Percentiles rank a stretch among this genome's conserved stretches.
phyloP scores from a whole-genome alignment of 768 basidiomycete genomes.

The Pleurotus giganteus region DNA sequence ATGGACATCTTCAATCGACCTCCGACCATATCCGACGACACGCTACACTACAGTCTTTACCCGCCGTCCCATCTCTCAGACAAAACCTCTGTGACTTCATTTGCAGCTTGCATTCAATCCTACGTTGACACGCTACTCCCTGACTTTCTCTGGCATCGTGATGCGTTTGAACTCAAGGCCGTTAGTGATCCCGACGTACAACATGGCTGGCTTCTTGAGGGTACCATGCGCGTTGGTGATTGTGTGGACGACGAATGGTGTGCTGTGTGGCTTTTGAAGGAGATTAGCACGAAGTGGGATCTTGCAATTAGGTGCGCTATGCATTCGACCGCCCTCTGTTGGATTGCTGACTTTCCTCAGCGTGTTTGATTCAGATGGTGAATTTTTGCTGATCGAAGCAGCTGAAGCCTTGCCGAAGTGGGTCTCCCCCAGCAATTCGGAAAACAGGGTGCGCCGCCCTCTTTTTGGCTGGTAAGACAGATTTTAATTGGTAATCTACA shows the following conservation, averaged over 20 bases:
- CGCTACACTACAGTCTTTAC: constrained; percentile 74
- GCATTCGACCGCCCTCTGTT: constrained; percentile 4
- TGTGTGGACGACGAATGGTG: constrained; percentile 99
- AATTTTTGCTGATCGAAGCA: constrained; percentile 95
- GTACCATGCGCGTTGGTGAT: constrained; percentile 90
- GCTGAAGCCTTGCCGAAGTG: constrained; percentile 86
- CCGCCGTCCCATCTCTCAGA: constrained; percentile 54
- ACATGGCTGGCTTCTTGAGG: constrained; percentile 65
- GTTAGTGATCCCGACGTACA: constrained; percentile 42
- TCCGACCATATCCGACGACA: constrained; percentile 84
- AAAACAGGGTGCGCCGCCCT: constrained; percentile 78
- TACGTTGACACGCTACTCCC: constrained; percentile 54
- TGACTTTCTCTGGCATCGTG: constrained; percentile 80
- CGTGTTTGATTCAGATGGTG: constrained; percentile 88
- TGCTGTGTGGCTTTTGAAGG: constrained; percentile 82
- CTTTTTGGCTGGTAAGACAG: constrained; percentile 28
- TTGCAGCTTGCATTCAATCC: constrained; percentile 65
- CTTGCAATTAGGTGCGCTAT: constrained; percentile 68
- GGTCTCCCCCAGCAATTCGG: constrained; percentile 89
- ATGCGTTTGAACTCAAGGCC: constrained; percentile 77
- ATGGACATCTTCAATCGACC: constrained; percentile 75
- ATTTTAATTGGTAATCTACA: constrained; percentile 36
- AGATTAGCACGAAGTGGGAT: constrained; percentile 79
- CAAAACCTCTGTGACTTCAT: constrained; percentile 56
- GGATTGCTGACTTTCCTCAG: constrained; percentile 28